Base-by-base conservation (phyloP, 1,284 basidiomycete genomes). In the Coniophora puteana region DNA sequence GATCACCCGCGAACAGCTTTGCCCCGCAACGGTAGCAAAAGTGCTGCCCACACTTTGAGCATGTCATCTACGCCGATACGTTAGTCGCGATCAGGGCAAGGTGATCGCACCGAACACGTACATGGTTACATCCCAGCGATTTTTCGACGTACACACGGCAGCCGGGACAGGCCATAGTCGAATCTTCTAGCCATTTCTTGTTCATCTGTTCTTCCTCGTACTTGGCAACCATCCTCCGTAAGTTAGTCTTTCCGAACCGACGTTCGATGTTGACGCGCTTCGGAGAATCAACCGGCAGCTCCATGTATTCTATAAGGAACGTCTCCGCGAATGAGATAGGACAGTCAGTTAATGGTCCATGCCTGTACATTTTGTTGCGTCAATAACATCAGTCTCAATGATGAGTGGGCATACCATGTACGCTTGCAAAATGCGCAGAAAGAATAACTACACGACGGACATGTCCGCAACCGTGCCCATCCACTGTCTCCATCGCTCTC, bases 21-120 rank as follows among this genome's bases (percentile, higher is more conserved):
- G 59, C 47, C 8, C 82, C 85, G 53, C 87, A 90, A 4, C 80
- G 73, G 53, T 86, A 90, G 65, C 88, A 91, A 53, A 90, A 89
- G 53, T 91, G 87, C 33, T 74, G 66, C 14, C 59, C 51, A 61
- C 84, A 89, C 48, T 79, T 79, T 17, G 66, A 61, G 54, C 87
- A 89, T 6, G 76, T 84, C 83, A 88, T 88, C 83, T 87, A 48
- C 29, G 13, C 5, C 8, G 20, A 45, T 21, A 38, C 14, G 43
- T 18, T 20, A 33, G 20, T 46, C 28, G 49, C 44, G 30, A 8
- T 24, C 22, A 20, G 33, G 27, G 23, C 17, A 26, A 44, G 29
- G 17, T n/a, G 14, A 24, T 10, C n/a, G 8, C 27, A 32, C 27
- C 8, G 18, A 20, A 18, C 28, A 68, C 80, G 40, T 66, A 85